Percentiles rank a stretch among this genome's conserved stretches.
Evolutionary conservation across 2,329 filamentous ascomycete genomes (phyloP).

Genomic region (Magnaporthales sp.): DNA sequence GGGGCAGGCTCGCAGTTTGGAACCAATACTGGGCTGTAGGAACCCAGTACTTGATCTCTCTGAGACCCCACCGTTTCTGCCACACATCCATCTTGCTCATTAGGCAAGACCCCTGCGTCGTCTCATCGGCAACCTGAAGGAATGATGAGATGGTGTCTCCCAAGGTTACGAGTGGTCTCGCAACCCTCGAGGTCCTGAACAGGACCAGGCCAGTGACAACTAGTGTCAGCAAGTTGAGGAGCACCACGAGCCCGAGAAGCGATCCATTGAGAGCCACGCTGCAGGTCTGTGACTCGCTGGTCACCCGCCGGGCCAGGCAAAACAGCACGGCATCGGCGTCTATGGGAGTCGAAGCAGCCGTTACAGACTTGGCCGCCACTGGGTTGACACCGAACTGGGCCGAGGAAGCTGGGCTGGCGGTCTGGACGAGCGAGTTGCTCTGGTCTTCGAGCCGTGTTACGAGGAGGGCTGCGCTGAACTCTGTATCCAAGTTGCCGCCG

Average conservation of each 20-base stretch:
- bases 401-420: conserved; percentile 17
- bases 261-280: conserved; percentile 32
- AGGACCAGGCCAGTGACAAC: conserved; percentile 21
- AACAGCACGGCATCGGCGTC: conserved; percentile 11
- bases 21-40: conserved; percentile 35
- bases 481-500: conserved; percentile 20
- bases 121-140: conserved; percentile 33
- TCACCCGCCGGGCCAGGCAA: conserved; percentile 22
- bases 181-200: conserved; percentile 16
- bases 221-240: conserved; percentile 30
- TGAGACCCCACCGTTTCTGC: conserved; percentile 31
- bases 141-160: conserved; percentile 44
- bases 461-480: conserved; percentile 25
- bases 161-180: conserved; percentile 37
- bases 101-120: conserved; percentile 31
- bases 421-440: conserved; percentile 24
- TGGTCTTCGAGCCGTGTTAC: conserved; percentile 18
- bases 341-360: background rate
- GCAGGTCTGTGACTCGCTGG: conserved; percentile 20
- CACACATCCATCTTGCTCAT: conserved; percentile 36
- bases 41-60: conserved; percentile 33
- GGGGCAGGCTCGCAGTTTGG: conserved; percentile 28
- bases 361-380: conserved; percentile 6
- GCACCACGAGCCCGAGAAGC: conserved; percentile 32
- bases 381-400: conserved; percentile 9